Conservation (phyloP, 1,284 basidiomycete genomes). For the Chondrostereum purpureum region DNA sequence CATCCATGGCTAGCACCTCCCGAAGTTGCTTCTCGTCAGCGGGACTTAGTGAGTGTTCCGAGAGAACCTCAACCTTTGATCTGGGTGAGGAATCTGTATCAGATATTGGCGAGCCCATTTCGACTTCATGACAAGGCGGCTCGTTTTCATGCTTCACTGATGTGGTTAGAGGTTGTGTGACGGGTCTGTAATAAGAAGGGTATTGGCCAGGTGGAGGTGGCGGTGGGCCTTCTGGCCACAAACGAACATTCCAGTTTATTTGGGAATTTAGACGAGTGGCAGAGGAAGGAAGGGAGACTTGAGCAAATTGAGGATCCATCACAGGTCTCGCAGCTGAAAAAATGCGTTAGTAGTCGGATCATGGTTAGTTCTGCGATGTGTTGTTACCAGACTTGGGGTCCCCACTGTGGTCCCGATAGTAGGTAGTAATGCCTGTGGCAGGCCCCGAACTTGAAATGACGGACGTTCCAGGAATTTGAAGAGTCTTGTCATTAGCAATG, state of each 20-base stretch:
- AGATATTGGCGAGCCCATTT: too few relatives aligned
- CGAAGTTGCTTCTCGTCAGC: background rate
- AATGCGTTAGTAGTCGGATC: too few relatives aligned
- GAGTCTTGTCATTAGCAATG: slow-evolving; percentile 18
- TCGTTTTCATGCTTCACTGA: slow-evolving; percentile 15
- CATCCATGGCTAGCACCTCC: background rate
- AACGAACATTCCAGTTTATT: slow-evolving; percentile 32
- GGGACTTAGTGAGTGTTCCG: background rate
- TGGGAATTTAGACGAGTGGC: slow-evolving; percentile 38
- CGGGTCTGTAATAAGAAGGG: slow-evolving; percentile 44
- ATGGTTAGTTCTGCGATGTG: too few relatives aligned
- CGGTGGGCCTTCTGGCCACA: slow-evolving; percentile 27
- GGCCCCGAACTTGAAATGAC: slow-evolving; percentile 17
- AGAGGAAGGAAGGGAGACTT: slow-evolving; percentile 43
- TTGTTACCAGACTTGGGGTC: slow-evolving; percentile 20
- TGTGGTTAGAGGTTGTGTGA: slow-evolving; percentile 18
- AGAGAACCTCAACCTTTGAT: background rate
- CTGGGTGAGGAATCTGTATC: slow-evolving; percentile 2
- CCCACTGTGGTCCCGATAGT: slow-evolving; percentile 56
- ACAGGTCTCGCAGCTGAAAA: slow-evolving; percentile 27
- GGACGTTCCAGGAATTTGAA: slow-evolving; percentile 23
- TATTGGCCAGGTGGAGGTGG: slow-evolving; percentile 24
- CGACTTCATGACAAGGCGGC: too few relatives aligned
- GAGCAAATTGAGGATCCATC: slow-evolving; percentile 26
- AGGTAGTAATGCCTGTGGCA: slow-evolving; percentile 40